Evolutionary conservation across 805 yeast genomes (phyloP).

Genomic region (Metschnikowia cubensis): DNA sequence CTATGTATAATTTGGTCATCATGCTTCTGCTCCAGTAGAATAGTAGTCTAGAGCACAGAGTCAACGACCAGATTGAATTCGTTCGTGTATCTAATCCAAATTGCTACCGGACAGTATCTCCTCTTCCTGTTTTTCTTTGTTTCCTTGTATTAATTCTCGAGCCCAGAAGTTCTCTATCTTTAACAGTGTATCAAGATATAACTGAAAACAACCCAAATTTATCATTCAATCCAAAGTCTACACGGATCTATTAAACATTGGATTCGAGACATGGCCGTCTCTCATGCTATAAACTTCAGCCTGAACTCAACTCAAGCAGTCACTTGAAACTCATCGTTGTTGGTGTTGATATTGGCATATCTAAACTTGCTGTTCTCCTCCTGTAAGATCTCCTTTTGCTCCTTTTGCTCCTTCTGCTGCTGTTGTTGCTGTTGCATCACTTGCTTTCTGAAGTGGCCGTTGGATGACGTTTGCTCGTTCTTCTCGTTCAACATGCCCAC

Average conservation of each 20-base stretch:
- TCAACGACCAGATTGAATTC: too few relatives aligned
- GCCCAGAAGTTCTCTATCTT: too few relatives aligned
- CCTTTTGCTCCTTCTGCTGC: slow-evolving; percentile 29
- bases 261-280: slow-evolving; percentile 4
- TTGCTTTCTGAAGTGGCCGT: slow-evolving; percentile 54
- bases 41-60: too few relatives aligned
- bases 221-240: not conserved
- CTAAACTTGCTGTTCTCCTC: slow-evolving; percentile 41
- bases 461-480: slow-evolving; percentile 78
- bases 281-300: slow-evolving; percentile 5
- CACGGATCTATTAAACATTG: slow-evolving; percentile 4
- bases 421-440: slow-evolving; percentile 36
- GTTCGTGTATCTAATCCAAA: too few relatives aligned
- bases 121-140: too few relatives aligned
- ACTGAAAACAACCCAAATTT: too few relatives aligned
- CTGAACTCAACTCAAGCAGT: slow-evolving; percentile 6
- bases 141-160: too few relatives aligned
- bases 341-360: slow-evolving; percentile 41
- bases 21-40: too few relatives aligned
- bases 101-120: too few relatives aligned
- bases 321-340: slow-evolving; percentile 42
- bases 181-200: too few relatives aligned
- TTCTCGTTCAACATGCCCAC: slow-evolving; percentile 73
- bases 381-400: slow-evolving; percentile 29
- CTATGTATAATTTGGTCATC: too few relatives aligned